Base-by-base conservation (phyloP, 306 rosid genomes). In the Cucumis cinereus region DNA sequence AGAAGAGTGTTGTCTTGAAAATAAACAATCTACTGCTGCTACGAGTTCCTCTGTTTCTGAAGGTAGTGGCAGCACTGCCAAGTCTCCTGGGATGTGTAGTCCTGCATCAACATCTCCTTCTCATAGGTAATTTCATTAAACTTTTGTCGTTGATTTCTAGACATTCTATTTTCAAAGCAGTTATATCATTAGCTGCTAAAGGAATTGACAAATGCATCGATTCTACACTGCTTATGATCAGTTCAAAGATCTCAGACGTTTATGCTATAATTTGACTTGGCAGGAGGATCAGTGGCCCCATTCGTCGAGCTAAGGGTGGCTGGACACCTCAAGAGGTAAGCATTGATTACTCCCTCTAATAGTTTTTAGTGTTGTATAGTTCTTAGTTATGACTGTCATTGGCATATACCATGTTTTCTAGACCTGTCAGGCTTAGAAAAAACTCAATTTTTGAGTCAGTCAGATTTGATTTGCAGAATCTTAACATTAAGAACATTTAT, bases 221-320 rank as follows among this genome's bases (percentile, higher is more conserved):
- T 49, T 70, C 55, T 45, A 47, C 55, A 47, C 38, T 28, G 43
- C 26, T 50, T 72, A 28, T 28, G 41, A 10, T 49, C 19, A 28
- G 8, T 62, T 6, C 26, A 22, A 41, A 71, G 59, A 28, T 26
- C 60, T 64, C 11, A 33, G 74, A 23, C 41, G 75, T 26, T 13
- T 52, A 26, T 66, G 67, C 81, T 74, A 40, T 64, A 49, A 76
- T 77, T 83, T 82, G 50, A 61, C 17, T 73, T 72, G 79, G 73
- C 88, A 94, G 99, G 87, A 90, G 98, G 83, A 86, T 90, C 30
- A 90, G 93, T 17, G 98, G 99, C 75, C 99, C 99, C 56, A 90
- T 94, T 78, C 93, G 99, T 77, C 91, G 99, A 20, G 99, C 99
- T 3, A 94, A 92, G 87, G 99, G 98, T 45, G 99, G 99, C 77